These are phyloP conservation scores for Capsella bursapastoris DNA, from an alignment of 345 rosid genomes.

Conservation along the genomic window DNA sequence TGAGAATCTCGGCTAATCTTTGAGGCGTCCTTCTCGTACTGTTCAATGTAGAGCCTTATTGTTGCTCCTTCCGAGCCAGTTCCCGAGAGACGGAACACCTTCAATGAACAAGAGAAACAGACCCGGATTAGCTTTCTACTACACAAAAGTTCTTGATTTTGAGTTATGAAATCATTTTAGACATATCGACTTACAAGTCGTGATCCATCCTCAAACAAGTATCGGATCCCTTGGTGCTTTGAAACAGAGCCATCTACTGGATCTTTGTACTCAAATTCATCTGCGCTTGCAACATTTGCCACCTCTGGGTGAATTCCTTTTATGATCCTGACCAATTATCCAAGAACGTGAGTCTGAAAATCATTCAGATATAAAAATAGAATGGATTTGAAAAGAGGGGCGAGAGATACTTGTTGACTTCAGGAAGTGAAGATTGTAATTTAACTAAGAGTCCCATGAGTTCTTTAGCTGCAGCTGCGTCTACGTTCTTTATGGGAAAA, in stretches of 20 bases:
- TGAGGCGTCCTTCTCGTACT: slow-evolving; percentile 79
- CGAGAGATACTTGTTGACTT: slow-evolving; percentile 61
- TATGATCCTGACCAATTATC: slow-evolving; percentile 54
- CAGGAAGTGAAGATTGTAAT: slow-evolving; percentile 72
- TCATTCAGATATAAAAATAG: background rate
- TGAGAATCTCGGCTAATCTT: slow-evolving; percentile 79
- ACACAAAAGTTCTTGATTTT: background rate
- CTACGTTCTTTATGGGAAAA: slow-evolving; percentile 68
- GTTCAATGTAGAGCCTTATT: slow-evolving; percentile 89
- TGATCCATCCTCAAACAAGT: slow-evolving; percentile 90
- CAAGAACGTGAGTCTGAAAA: background rate
- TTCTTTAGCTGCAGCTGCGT: slow-evolving; percentile 80
- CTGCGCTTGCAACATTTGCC: slow-evolving; percentile 68
- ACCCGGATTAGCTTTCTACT: background rate
- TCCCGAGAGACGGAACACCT: slow-evolving; percentile 94
- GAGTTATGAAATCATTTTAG: background rate
- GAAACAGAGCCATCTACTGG: slow-evolving; percentile 96
- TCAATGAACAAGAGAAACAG: slow-evolving; percentile 12
- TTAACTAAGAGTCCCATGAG: slow-evolving; percentile 77
- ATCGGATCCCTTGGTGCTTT: slow-evolving; percentile 89
- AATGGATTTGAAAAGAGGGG: background rate
- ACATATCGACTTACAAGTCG: slow-evolving; percentile 63
- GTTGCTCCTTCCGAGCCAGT: slow-evolving; percentile 97
- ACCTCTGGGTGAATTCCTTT: slow-evolving; percentile 65
- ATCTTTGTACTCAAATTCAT: slow-evolving; percentile 95